These are phyloP conservation scores for Suillus subalutaceus DNA, from an alignment of 768 basidiomycete species.

Conservation along the genomic window DNA sequence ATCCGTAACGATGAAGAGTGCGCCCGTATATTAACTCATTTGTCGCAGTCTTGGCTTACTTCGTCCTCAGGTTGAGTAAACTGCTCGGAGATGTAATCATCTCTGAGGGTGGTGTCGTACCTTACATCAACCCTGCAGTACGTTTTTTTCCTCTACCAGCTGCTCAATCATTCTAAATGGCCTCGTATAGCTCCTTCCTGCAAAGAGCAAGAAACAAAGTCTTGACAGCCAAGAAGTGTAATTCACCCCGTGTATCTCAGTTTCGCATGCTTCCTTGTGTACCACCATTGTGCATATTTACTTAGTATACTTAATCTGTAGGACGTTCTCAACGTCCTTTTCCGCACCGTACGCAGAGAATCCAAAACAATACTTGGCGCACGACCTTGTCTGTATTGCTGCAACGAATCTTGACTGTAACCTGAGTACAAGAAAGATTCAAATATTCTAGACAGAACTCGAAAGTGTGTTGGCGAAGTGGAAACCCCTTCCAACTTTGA, in stretches of 20 bases:
- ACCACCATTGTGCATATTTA: slow-evolving; percentile 6
- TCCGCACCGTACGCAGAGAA: not conserved
- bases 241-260: not conserved
- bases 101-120: slow-evolving; percentile 94
- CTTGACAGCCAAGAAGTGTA: slow-evolving; percentile 37
- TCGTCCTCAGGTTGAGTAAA: slow-evolving; percentile 57
- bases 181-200: slow-evolving; percentile 29
- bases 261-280: slow-evolving; percentile 5
- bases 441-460: not conserved
- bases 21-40: slow-evolving; percentile 22
- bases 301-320: slow-evolving; percentile 9
- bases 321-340: no score
- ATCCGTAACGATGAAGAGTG: slow-evolving; percentile 94
- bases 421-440: not conserved
- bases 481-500: not conserved
- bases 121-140: slow-evolving; percentile 72
- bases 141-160: not conserved
- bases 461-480: not conserved
- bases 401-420: no score
- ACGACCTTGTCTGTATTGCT: not conserved
- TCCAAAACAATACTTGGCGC: not conserved
- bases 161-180: not conserved
- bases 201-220: slow-evolving; percentile 35
- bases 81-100: slow-evolving; percentile 85
- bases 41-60: not conserved